Evolutionary conservation across 768 basidiomycete genomes (phyloP).

Genomic region (Thelephora aurantiotincta): DNA sequence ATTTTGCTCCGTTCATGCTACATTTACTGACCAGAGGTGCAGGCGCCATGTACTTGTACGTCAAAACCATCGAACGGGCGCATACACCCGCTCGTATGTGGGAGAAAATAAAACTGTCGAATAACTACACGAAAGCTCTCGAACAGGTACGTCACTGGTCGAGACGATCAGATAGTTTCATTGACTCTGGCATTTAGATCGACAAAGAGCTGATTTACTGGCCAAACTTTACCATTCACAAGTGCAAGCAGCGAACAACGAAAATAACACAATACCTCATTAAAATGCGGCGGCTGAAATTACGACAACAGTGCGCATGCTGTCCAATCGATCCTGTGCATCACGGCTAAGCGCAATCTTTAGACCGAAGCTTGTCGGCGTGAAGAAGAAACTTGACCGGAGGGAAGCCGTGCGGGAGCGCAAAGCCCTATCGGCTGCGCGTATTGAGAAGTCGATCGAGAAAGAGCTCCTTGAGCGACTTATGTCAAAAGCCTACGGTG

Average conservation of each 20-base stretch:
- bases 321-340: neutral
- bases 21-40: neutral
- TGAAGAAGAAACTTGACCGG: constrained; percentile 95
- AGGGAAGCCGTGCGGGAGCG: constrained; percentile 87
- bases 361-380: constrained; percentile 85
- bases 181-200: constrained; percentile 38
- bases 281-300: constrained; percentile 86
- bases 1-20: constrained; percentile 1
- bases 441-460: constrained; percentile 88
- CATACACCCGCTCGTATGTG: constrained; percentile 96
- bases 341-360: neutral
- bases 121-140: constrained; percentile 89
- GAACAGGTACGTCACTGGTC: constrained; percentile 58
- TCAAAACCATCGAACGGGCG: constrained; percentile 96
- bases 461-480: constrained; percentile 93
- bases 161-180: neutral
- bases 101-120: constrained; percentile 87
- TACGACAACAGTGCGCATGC: constrained; percentile 65
- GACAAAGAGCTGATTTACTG: constrained; percentile 93
- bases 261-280: constrained; percentile 99
- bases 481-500: constrained; percentile 94
- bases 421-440: constrained; percentile 92
- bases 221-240: constrained; percentile 96
- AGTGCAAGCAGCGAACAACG: constrained; percentile 97
- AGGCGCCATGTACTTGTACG: constrained; percentile 85